Percentiles rank a stretch among this genome's conserved stretches.
Conservation (phyloP, 2,329 filamentous ascomycete genomes). For the Cadophora sp. region DNA sequence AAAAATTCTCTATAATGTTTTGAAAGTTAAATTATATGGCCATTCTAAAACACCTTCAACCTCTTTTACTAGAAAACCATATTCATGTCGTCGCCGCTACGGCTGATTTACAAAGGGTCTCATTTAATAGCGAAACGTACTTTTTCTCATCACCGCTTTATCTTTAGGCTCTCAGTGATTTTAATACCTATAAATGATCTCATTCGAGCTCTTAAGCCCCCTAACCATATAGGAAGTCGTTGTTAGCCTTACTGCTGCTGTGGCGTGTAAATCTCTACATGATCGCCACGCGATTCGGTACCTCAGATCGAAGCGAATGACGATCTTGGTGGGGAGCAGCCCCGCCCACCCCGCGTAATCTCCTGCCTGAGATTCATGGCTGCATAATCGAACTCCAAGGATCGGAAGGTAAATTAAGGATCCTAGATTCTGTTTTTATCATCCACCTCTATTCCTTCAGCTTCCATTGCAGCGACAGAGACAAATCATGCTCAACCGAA, state of each 20-base stretch:
- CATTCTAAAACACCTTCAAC: not conserved
- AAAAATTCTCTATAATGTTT: not conserved
- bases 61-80: not conserved
- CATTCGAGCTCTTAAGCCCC: not conserved
- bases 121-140: not conserved
- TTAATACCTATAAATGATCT: not conserved
- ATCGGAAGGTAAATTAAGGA: constrained; percentile 5
- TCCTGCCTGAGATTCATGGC: constrained; percentile 3
- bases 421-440: constrained; percentile 14
- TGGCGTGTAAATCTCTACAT: not conserved
- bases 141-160: not conserved
- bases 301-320: not conserved
- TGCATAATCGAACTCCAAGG: not conserved
- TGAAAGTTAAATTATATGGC: not conserved
- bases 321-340: too few species aligned
- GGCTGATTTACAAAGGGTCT: not conserved
- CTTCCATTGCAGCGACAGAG: not conserved
- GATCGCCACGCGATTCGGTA: not conserved
- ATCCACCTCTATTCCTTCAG: constrained; percentile 5
- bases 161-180: not conserved
- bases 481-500: too few species aligned
- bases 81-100: not conserved
- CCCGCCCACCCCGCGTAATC: not conserved
- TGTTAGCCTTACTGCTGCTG: not conserved
- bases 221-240: not conserved